Evolutionary conservation across 192 early-diverging fungal species (phyloP), one percentile per base, ranked within the genome.

Genomic region (Coemansia sp.): DNA sequence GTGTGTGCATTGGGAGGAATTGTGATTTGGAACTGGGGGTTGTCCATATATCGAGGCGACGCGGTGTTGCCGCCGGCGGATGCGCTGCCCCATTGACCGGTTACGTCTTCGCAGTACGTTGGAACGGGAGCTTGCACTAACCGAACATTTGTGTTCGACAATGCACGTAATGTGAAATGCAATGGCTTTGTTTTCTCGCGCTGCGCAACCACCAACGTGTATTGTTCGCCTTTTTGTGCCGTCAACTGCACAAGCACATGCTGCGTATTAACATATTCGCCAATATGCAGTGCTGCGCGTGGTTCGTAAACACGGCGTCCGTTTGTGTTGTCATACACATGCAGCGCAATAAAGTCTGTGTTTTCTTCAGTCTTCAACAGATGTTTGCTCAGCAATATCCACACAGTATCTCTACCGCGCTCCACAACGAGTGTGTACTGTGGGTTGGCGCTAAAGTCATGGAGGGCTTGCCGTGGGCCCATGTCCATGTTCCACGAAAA

Each of bases 201-300:
- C 71, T 94, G 93, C 4, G 90, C 90, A 17, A 93, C 75, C 12
- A 96, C 93, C 64, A 94, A 75, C 0, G 91, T 93, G 79, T 53
- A 82, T 69, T 17, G 85, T 85, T 36, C 74, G 58, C 62, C 57
- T 11, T 59, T 46, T 31, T 9, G 56, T 25, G 64, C 64, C 6
- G 48, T 44, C 9, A 66, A 57, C 78, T 78, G 78, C 63, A 88
- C 86, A 64, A 91, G 73, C 54, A 90, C 86, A 68, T 94, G 90
- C n/a, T 87, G 90, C 51, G 85, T 91, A 72, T 97, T 97, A 31
- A 94, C 87, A 72, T 93, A 95, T 25, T 86, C 88, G 37, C 92
- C 93, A 60, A 89, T 83, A 58, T 85, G 68, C 46, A 86, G 71
- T 9, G 90, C 84, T 8, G 81, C 70, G 0, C 83, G 84, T 21